These are phyloP conservation scores for Suillus discolor DNA, from an alignment of 768 basidiomycete genomes.

Conservation along the genomic window DNA sequence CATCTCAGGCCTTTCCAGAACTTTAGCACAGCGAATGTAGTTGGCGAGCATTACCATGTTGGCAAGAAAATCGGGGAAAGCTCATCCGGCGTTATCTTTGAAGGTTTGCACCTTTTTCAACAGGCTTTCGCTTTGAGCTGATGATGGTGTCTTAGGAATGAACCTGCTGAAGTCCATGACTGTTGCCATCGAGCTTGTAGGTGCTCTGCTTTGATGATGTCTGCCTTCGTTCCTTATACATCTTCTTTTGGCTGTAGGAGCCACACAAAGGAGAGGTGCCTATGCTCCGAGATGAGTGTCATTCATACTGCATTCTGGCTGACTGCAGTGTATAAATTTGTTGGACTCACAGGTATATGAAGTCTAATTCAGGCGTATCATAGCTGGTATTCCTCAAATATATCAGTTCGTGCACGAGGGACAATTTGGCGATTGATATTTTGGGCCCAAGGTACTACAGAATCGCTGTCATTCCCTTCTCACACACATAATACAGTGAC, in stretches of 20 bases:
- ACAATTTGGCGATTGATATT: conserved; percentile 97
- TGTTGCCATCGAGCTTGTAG: conserved; percentile 99
- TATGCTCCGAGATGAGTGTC: conserved; percentile 97
- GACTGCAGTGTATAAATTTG: conserved; percentile 75
- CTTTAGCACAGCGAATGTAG: conserved; percentile 71
- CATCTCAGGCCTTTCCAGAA: conserved; percentile 58
- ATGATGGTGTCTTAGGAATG: conserved; percentile 59
- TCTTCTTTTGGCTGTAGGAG: conserved; percentile 53
- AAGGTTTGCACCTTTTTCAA: conserved; percentile 48
- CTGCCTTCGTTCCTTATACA: conserved; percentile 12
- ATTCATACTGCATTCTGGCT: conserved; percentile 89
- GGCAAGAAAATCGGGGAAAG: conserved; percentile 99
- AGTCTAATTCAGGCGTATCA: conserved; percentile 20
- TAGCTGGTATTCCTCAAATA: conserved; percentile 97
- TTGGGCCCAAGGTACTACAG: conserved; percentile 97
- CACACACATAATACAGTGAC: too few species aligned
- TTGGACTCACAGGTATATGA: conserved; percentile 11
- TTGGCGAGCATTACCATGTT: conserved; percentile 96
- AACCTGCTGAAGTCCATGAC: conserved; percentile 98
- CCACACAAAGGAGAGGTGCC: conserved; percentile 95
- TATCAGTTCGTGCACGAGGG: conserved; percentile 99
- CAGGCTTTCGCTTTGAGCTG: not conserved
- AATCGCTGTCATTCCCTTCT: too few species aligned
- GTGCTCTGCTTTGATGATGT: conserved; percentile 36
- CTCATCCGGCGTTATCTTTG: conserved; percentile 95